Conservation (phyloP, 2,329 filamentous ascomycete species). For the Xenosphaeropsis pyriputrescens region DNA sequence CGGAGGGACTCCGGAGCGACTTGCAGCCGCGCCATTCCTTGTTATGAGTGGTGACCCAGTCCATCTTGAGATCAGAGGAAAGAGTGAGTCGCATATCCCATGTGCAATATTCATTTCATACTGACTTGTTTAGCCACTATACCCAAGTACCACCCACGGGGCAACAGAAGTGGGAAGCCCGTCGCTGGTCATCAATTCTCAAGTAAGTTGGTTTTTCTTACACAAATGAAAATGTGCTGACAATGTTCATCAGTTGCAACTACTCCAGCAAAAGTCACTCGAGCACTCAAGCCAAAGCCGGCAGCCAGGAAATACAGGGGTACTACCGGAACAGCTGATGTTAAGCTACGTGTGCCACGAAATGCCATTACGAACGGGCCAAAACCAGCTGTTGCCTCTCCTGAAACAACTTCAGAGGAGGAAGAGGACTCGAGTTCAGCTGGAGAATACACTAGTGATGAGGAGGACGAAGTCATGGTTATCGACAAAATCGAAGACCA, state of each 20-base stretch:
- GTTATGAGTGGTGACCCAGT: not conserved
- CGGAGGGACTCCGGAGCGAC: too few species aligned
- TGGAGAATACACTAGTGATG: conserved; percentile 16
- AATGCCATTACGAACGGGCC: too few species aligned
- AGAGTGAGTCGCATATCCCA: too few species aligned
- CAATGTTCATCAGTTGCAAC: too few species aligned
- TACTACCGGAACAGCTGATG: not conserved
- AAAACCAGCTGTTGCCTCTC: conserved; percentile 11
- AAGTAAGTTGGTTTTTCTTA: not conserved
- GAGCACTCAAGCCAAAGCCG: too few species aligned
- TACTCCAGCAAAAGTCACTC: too few species aligned
- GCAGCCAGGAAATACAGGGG: too few species aligned
- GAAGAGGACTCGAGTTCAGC: conserved; percentile 15
- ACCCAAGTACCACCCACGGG: not conserved
- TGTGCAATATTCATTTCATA: not conserved
- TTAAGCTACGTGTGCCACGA: not conserved
- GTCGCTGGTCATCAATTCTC: not conserved
- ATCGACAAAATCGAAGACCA: conserved; percentile 10
- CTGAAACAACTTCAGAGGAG: conserved; percentile 16
- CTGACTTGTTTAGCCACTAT: not conserved
- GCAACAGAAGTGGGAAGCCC: conserved; percentile 1
- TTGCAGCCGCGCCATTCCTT: not conserved
- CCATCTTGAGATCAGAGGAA: not conserved
- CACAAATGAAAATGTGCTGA: too few species aligned
- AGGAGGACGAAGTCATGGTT: conserved; percentile 15